Percentiles rank a stretch among this genome's conserved stretches.
Conservation (phyloP, 306 rosid species). For the Vigna radiata region DNA sequence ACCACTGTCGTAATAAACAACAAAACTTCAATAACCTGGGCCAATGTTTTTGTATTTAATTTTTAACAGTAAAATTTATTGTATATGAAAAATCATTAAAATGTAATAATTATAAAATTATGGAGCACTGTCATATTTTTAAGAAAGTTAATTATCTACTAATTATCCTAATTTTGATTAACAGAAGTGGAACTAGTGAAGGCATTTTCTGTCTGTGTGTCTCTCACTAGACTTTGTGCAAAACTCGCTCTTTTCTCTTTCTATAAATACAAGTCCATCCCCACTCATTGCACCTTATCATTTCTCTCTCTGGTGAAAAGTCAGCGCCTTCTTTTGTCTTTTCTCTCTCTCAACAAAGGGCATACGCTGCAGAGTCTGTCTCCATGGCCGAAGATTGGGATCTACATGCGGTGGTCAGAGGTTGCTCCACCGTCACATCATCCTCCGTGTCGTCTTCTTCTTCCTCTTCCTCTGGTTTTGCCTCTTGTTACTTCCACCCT, state of each 20-base stretch:
- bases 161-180: too few species aligned
- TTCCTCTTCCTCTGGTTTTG: slow-evolving; percentile 15
- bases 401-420: slow-evolving; percentile 91
- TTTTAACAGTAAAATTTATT: too few species aligned
- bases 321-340: slow-evolving; percentile 68
- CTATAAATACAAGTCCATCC: slow-evolving; percentile 51
- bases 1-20: too few species aligned
- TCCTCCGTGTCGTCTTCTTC: slow-evolving; percentile 37
- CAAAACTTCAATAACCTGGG: too few species aligned
- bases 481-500: slow-evolving; percentile 23
- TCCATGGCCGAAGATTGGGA: slow-evolving; percentile 88
- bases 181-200: background rate
- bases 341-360: slow-evolving; percentile 34
- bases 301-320: slow-evolving; percentile 49
- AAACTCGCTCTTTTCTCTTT: slow-evolving; percentile 31
- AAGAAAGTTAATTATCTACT: too few species aligned
- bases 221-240: slow-evolving; percentile 27
- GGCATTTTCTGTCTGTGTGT: background rate
- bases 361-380: slow-evolving; percentile 49
- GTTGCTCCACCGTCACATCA: slow-evolving; percentile 58
- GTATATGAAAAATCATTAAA: too few species aligned
- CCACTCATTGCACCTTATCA: slow-evolving; percentile 41
- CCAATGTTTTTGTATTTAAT: too few species aligned
- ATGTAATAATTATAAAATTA: too few species aligned
- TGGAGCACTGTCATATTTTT: too few species aligned